A percentile compares a stretch with the other conserved stretches of the same genome.
Conservation (phyloP, 176 grass and related monocot genomes). For the Aegilops tauschii region DNA sequence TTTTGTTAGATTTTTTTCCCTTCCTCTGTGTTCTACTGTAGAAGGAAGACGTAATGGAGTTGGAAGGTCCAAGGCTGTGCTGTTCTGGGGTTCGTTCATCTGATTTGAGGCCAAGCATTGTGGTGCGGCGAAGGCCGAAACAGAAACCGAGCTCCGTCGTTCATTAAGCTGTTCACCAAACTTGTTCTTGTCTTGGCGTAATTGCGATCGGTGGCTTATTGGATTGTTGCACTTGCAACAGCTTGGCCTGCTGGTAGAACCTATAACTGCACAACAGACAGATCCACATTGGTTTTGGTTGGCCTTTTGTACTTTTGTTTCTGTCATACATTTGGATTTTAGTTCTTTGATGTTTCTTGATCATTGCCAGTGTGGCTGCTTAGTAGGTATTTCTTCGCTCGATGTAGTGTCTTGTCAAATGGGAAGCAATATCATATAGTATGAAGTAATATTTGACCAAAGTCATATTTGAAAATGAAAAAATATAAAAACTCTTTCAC, state of each 20-base stretch:
- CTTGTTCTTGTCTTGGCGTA: not conserved
- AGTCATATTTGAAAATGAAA: not conserved
- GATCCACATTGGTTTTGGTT: slow-evolving; percentile 47
- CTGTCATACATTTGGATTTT: slow-evolving; percentile 47
- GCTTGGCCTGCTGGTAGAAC: slow-evolving; percentile 25
- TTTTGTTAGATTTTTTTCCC: not conserved
- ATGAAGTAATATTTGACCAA: not conserved
- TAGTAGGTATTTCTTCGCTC: slow-evolving; percentile 21
- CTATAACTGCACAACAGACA: slow-evolving; percentile 32
- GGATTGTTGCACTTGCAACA: slow-evolving; percentile 33
- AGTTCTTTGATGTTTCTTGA: slow-evolving; percentile 26
- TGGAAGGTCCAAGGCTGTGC: not conserved
- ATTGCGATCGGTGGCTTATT: not conserved
- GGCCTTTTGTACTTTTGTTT: slow-evolving; percentile 49
- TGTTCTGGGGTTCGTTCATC: slow-evolving; percentile 15
- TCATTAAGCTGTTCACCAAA: not conserved
- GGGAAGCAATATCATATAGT: not conserved
- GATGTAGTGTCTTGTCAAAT: not conserved
- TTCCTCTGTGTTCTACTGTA: not conserved
- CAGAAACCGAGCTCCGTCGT: not conserved
- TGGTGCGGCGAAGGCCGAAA: not conserved
- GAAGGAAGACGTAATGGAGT: not conserved
- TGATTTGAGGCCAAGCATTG: not conserved
- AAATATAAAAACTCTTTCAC: not conserved
- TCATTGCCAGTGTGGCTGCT: slow-evolving; percentile 1